Conservation (phyloP, 2,329 filamentous ascomycete genomes). For the Fusarium haematococcum region DNA sequence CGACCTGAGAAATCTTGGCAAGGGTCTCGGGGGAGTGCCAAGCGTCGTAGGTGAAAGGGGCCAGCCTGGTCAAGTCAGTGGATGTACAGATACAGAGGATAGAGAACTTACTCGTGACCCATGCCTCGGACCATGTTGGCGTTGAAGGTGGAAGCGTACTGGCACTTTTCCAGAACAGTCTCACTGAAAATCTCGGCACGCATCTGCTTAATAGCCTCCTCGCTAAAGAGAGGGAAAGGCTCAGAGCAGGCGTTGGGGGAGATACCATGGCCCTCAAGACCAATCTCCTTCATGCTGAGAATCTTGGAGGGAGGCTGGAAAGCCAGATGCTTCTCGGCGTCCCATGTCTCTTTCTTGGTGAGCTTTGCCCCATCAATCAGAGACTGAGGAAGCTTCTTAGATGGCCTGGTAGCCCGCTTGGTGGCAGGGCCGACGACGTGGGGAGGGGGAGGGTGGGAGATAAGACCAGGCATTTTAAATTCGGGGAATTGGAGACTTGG, state of each 20-base stretch:
- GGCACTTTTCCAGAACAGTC: constrained; percentile 47
- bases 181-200: constrained; percentile 38
- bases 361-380: neutral
- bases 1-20: constrained; percentile 65
- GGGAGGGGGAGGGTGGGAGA: constrained; percentile 1
- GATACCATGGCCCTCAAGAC: constrained; percentile 28
- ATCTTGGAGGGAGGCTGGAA: constrained; percentile 24
- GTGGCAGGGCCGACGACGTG: constrained; percentile 6
- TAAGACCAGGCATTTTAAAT: constrained; percentile 2
- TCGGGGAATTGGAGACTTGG: neutral
- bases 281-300: constrained; percentile 40
- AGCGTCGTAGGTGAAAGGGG: constrained; percentile 48
- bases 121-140: constrained; percentile 12
- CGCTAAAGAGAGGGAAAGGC: constrained; percentile 46
- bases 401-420: constrained; percentile 4
- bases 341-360: neutral
- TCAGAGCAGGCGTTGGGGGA: constrained; percentile 45
- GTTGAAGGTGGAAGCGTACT: constrained; percentile 9
- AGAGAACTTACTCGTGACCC: constrained; percentile 21
- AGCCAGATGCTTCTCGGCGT: constrained; percentile 32
- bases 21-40: constrained; percentile 69
- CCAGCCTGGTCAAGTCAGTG: constrained; percentile 41
- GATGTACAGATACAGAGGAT: constrained; percentile 39
- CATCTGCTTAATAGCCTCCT: constrained; percentile 38
- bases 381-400: constrained; percentile 3